Evolutionary conservation across 495 filamentous ascomycete species (phyloP), one percentile per base, ranked within the genome.

Genomic region (Xylaria curta): DNA sequence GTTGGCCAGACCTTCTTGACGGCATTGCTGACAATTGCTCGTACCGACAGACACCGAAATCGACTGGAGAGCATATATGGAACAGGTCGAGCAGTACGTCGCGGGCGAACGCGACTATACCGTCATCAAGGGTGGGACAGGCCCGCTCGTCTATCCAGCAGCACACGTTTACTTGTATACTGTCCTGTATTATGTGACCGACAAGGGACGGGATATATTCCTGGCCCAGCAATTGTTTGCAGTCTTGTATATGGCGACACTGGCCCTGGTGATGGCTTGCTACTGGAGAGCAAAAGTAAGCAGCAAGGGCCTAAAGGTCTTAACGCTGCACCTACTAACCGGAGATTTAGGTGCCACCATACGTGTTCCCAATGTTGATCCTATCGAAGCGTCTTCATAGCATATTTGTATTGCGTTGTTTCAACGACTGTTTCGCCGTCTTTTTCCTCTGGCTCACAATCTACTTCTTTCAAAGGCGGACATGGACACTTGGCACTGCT

Each of bases 21-120:
- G 15, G 51, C 33, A 5, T 59, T 49, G 31, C 63, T 72, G 28
- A 75, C 21, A 15, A 70, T 15, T 15, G 28, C 49, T 60, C 60
- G 42, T 21, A 53, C 9, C 51, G 61, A 36, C 76, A 98, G 96
- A 99, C 80, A 99, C 96, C 54, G 96, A 99, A 79, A 99, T 99
- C 77, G 96, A 99, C 82, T 99, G 96, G 96, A 87, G 85, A 65
- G 94, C 95, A 2, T 99, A 99, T 80, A 98, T 98, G 95, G 87
- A 97, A 75, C 96, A 99, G 75, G 83, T 98, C 65, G 81, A 87
- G 33, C 91, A 94, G 44, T 96, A 92, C 75, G 78, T 93, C 36
- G 83, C 87, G 8, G 96, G 96, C 59, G 95, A 98, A 84, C 89
- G 92, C 77, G 92, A 98, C 80, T 99, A 99, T 78, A 88, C 89